Evolutionary conservation across 2,329 filamentous ascomycete species (phyloP), one percentile per base, ranked within the genome.

Genomic region (Botrytis hyacinthi): DNA sequence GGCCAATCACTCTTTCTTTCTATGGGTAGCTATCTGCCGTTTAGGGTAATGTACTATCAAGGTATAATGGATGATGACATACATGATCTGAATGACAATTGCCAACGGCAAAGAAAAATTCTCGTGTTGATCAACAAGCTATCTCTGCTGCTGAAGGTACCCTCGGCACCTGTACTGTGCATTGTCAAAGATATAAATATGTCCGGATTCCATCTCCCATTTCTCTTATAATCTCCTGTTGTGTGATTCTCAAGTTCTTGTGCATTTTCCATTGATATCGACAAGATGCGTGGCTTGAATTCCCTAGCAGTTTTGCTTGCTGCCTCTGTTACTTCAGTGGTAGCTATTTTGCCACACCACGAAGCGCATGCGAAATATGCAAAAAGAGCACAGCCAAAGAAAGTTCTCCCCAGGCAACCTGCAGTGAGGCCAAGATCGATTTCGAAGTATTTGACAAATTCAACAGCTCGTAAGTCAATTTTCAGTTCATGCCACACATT

Each of bases 371-470:
- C 54, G 26, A 73, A 73, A 54, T 73, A 70, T 42, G 70, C 22
- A n/a, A 73, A 70, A 46, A 69, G 57, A 54, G n/a, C 40, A 44
- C 29, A 51, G 4, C 71, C 71, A n/a, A 42, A 70, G 32, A 71
- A 74, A 26, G 42, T 74, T 12, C 48, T 63, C 29, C 73, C 75
- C 7, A 75, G 73, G 44, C 35, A 68, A 57, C 67, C 73, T 63
- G 72, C 73, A 5, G 68, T 75, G 9, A 74, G 69, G 51, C 48
- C 66, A 37, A 73, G 59, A 46, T 44, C 73, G 40, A 76, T 75
- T 59, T 74, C 76, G 9, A 60, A 75, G 32, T 78, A 73, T 61
- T 65, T 78, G 62, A 78, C 66, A 32, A 73, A 77, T 62, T 65
- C 70, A 44, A 77, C 77, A 29, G 60, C 70, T 54, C 68, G 77